Base-by-base conservation (phyloP, 2,329 filamentous ascomycete species). In the Sphaerulina vaccinii region DNA sequence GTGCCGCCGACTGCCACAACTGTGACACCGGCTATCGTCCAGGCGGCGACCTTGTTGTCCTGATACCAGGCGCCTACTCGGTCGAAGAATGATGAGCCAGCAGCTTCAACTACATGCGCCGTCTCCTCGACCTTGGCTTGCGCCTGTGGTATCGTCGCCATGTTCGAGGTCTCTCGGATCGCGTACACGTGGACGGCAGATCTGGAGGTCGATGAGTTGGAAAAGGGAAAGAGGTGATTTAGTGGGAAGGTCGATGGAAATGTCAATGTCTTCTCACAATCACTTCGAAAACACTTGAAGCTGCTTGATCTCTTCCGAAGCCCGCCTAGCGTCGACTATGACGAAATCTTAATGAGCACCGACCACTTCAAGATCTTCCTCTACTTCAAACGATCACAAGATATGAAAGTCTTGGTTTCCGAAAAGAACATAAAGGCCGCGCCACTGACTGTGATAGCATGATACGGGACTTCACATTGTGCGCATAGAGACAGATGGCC, bases 31-130 rank as follows among this genome's bases (percentile, higher is more conserved):
- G 92, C 93, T 73, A 97, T 89, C 62, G 93, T 96, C 74, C 96
- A 99, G 58, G 95, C 91, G 49, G 92, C 81, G 41, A 89, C 87
- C 78, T 96, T 97, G 76, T 99, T 91, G 71, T 97, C 92, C 2
- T 90, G 88, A 11, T 88, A 90, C 92, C 93, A 99, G 68, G 79
- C 85, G 61, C 90, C 87, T 73, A 96, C 78, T 66, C 91, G 86
- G 72, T 96, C 89, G 90, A 90, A 96, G 50, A 93, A 75, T 40
- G 88, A 86, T 54, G 85, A 82, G 56, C 86, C 80, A 52, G 73
- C 72, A 39, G 73, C 64, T 39, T 73, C 68, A 32, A 78, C 54
- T 8, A 51, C 41, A 22, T 54, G 47, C 21, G 58, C 55, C 32
- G 50, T 55, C 18, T 59, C 49, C 41, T 59, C 56, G 36, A 59